These are phyloP conservation scores for Crithidia brevicula DNA, from an alignment of 208 protist species.

Conservation along the genomic window DNA sequence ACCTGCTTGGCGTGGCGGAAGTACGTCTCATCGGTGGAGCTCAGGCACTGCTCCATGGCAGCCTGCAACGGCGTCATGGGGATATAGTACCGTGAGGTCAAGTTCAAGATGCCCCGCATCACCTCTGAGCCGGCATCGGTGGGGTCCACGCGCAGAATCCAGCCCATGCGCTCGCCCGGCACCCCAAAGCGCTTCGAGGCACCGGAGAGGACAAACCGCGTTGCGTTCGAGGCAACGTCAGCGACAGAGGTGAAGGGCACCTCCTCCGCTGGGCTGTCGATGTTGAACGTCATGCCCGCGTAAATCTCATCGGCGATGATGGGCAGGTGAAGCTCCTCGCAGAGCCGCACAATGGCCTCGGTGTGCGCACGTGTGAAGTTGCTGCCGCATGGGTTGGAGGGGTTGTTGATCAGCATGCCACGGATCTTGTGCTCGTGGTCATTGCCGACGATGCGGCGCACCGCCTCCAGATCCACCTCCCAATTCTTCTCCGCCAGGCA, in stretches of 20 bases:
- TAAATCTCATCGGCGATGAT: constrained; percentile 96
- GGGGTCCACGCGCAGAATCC: constrained; percentile 82
- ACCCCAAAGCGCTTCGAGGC: constrained; percentile 91
- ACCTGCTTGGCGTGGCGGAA: constrained; percentile 47
- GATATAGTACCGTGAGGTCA: constrained; percentile 76
- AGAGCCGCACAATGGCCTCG: constrained; percentile 68
- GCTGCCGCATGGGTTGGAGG: constrained; percentile 96
- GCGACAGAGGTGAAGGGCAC: constrained; percentile 78
- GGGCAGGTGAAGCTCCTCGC: constrained; percentile 80
- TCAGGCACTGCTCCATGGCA: constrained; percentile 72
- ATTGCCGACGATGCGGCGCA: constrained; percentile 38
- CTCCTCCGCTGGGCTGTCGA: constrained; percentile 25
- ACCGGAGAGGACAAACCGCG: constrained; percentile 83
- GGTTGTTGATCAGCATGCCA: constrained; percentile 94
- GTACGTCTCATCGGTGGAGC: constrained; percentile 57
- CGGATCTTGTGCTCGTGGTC: constrained; percentile 84
- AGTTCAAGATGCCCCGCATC: constrained; percentile 47
- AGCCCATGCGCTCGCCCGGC: constrained; percentile 93
- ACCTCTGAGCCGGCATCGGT: constrained; percentile 32
- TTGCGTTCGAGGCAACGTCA: constrained; percentile 73
- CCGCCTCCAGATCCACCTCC: constrained; percentile 86
- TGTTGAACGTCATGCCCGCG: constrained; percentile 90
- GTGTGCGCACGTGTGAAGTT: constrained; percentile 86
- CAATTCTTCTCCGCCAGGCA: constrained; percentile 84
- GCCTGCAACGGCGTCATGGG: constrained; percentile 87